Base-by-base conservation (phyloP, 805 yeast genomes). In the Priceomyces fermenticarens region DNA sequence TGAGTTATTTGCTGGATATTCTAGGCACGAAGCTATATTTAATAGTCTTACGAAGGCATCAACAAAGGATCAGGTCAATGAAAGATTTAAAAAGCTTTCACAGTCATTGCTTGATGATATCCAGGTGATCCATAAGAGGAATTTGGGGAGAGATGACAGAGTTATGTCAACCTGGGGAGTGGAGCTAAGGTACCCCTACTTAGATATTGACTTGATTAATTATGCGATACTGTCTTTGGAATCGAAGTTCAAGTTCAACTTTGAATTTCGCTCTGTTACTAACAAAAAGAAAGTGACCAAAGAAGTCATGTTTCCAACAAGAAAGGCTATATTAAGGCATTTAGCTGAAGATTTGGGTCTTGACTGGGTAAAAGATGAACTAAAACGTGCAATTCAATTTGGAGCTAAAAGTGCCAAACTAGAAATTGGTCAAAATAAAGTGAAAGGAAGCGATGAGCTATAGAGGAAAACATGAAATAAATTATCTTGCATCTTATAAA, bases 351-450 rank as follows among this genome's bases (percentile, higher is more conserved):
- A 52, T 0, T 48, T 83, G 13, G 75, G 73, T 0, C 56, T 88
- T 27, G 57, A 47, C 0, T 73, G 72, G 58, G 93, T 89, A 0
- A 65, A 80, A 12, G 67, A 70, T 15, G 98, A 93, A 55, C 79
- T 85, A 1, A 93, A 93, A 57, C 71, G 99, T 35, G 99, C 99
- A 0, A 89, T 93, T 45, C 99, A 93, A 57, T 93, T 93, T 61
- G 99, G 99, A 0, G 87, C 98, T 0, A 82, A 85, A 47, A 84
- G 96, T 56, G 99, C 99, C 1, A 95, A 91, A 60, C 80, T 93
- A 83, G 90, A 85, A 46, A 72, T 80, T 3, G 91, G 91, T 1
- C 78, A 84, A 33, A 83, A 90, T 3, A 84, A 80, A 50, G 70
- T 77, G 31, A 84, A 81, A 52, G 98, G 98, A 0, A 85, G 90